Conservation (phyloP, 345 rosid species). For the Eucalyptus curtisii region DNA sequence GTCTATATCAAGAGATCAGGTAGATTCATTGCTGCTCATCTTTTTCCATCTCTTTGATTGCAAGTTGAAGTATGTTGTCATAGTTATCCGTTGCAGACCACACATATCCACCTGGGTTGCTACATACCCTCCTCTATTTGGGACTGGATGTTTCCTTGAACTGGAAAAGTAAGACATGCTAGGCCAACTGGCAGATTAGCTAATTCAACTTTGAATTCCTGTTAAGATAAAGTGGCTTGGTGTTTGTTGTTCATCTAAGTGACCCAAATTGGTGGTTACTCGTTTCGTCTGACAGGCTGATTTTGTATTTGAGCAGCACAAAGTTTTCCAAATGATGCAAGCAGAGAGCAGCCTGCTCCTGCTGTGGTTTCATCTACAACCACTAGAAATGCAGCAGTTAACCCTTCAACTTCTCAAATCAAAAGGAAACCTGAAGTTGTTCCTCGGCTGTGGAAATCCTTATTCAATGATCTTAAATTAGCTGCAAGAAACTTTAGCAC, state of each 20-base stretch:
- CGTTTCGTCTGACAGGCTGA: not conserved
- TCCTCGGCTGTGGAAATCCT: not conserved
- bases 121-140: not conserved
- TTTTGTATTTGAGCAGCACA: not conserved
- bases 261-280: not conserved
- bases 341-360: not conserved
- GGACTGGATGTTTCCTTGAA: not conserved
- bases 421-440: not conserved
- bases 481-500: not conserved
- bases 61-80: not conserved
- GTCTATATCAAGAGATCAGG: not conserved
- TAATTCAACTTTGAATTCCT: not conserved
- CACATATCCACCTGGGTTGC: not conserved
- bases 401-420: not conserved
- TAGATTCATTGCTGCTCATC: not conserved
- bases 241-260: not conserved
- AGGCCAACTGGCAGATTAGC: not conserved
- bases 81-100: not conserved
- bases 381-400: not conserved
- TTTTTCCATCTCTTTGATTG: not conserved
- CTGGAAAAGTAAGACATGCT: not conserved
- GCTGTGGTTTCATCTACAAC: not conserved
- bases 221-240: not conserved
- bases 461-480: not conserved
- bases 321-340: not conserved